phyloP scores from a whole-genome alignment of 495 filamentous ascomycete species.

The Tuber indicum region DNA sequence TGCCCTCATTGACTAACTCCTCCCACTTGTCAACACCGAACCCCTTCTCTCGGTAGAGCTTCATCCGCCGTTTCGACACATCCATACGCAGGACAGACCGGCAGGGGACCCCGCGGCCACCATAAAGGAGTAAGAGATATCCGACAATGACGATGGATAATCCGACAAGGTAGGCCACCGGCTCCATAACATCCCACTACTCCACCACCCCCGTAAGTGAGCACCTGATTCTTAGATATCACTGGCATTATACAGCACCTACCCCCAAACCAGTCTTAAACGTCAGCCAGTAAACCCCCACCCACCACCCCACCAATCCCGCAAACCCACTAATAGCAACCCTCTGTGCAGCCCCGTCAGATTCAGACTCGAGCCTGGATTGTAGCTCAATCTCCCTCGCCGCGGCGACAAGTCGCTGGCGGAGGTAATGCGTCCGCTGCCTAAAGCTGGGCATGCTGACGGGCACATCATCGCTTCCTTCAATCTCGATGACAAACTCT shows the following conservation, averaged over 20 bases:
- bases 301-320: conserved; percentile 70
- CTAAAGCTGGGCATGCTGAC: conserved; percentile 80
- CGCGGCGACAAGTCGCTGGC: conserved; percentile 65
- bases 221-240: neutral
- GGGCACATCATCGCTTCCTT: conserved; percentile 63
- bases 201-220: neutral
- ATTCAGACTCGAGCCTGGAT: conserved; percentile 69
- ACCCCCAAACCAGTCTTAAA: conserved; percentile 68
- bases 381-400: conserved; percentile 59
- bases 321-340: conserved; percentile 74
- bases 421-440: conserved; percentile 81
- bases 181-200: conserved; percentile 83
- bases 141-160: conserved; percentile 71
- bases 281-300: conserved; percentile 65
- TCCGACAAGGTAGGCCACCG: conserved; percentile 55
- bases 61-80: conserved; percentile 66
- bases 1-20: conserved; percentile 69
- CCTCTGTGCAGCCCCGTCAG: conserved; percentile 70
- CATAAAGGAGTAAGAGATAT: conserved; percentile 90
- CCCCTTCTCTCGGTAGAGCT: conserved; percentile 65
- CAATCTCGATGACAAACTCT: conserved; percentile 79
- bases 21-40: conserved; percentile 77
- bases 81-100: conserved; percentile 78
- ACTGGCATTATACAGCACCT: neutral
- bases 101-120: conserved; percentile 84